These are phyloP conservation scores for Pseudonitzschia multiseries DNA, from an alignment of 108 stramenopile species.

Conservation along the genomic window DNA sequence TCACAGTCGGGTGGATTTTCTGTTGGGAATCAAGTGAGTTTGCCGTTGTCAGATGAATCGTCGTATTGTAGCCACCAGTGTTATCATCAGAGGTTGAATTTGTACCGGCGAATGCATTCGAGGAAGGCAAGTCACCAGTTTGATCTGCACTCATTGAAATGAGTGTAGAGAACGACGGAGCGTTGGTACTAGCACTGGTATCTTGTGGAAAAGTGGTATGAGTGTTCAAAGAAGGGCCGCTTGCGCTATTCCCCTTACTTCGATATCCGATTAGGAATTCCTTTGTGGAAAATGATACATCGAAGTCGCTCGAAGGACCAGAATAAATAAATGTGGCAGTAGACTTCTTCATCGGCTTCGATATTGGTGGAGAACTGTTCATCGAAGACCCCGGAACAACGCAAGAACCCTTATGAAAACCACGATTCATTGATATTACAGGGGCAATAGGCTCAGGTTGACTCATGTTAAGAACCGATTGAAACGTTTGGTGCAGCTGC, in stretches of 20 bases:
- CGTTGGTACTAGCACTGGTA: not conserved
- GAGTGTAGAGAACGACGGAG: not conserved
- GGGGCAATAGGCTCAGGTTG: not conserved
- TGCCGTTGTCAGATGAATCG: not conserved
- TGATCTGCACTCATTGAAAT: not conserved
- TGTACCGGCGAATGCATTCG: not conserved
- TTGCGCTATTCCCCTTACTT: not conserved
- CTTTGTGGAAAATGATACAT: not conserved
- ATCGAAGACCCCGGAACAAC: not conserved
- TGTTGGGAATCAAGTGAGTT: not conserved
- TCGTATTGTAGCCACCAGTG: conserved; percentile 6
- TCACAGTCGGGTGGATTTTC: not conserved
- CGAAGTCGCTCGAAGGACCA: not conserved
- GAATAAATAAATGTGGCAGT: not conserved
- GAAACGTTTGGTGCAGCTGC: not conserved
- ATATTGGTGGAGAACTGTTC: not conserved
- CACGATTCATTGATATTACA: not conserved
- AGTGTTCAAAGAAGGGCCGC: not conserved
- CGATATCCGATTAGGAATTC: not conserved
- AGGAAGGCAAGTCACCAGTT: not conserved
- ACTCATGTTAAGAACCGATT: not conserved
- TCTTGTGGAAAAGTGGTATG: not conserved
- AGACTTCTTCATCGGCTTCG: not conserved
- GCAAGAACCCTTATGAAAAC: not conserved
- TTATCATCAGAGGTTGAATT: not conserved